These are phyloP conservation scores for Kentomonas sorsogonicus DNA, from an alignment of 208 protist genomes.

Conservation along the genomic window DNA sequence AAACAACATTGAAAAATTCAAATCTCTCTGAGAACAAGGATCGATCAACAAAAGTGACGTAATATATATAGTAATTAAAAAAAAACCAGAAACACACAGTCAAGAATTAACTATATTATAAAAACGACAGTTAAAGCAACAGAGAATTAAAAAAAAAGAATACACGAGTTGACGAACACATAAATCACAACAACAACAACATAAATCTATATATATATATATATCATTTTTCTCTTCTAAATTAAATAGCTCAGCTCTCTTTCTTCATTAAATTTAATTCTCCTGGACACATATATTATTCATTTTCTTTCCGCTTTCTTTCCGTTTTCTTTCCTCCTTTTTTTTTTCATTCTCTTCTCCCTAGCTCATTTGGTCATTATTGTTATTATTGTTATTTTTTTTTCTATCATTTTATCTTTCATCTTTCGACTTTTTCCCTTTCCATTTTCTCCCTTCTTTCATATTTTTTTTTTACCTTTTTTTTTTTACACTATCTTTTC, in stretches of 20 bases:
- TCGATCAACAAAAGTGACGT: constrained; percentile 1
- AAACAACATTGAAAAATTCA: constrained; percentile 16
- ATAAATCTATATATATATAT: neutral
- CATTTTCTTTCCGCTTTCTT: constrained; percentile 4
- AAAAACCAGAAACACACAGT: no score
- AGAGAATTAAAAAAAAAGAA: no score
- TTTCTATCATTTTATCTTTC: neutral
- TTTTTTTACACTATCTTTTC: neutral
- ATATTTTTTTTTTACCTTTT: neutral
- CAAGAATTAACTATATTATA: no score
- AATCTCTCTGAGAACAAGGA: neutral
- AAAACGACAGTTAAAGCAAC: no score
- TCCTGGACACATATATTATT: neutral
- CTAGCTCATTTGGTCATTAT: neutral
- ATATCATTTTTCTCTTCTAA: constrained; percentile 7
- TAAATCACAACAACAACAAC: neutral
- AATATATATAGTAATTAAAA: constrained; percentile 6
- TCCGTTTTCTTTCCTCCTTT: neutral
- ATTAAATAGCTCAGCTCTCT: no score
- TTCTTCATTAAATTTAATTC: no score
- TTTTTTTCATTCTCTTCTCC: constrained; percentile 15
- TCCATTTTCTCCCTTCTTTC: neutral
- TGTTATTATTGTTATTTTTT: neutral
- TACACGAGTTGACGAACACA: no score
- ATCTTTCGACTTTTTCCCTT: neutral